phyloP scores from a whole-genome alignment of 495 filamentous ascomycete genomes.

The Penicillium manginii region DNA sequence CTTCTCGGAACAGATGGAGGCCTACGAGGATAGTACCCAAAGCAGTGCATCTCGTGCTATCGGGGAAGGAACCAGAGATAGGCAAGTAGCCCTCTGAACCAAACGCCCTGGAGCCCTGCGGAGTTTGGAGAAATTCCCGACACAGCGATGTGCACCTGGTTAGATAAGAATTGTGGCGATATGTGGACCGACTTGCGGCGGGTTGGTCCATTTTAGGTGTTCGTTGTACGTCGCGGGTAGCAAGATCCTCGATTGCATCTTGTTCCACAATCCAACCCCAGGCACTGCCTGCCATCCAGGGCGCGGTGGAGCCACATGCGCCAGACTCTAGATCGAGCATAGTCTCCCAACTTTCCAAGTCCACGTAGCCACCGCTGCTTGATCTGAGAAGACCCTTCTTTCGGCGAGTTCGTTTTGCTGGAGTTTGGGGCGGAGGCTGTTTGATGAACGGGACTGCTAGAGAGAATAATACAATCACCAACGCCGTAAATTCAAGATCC shows the following conservation, averaged over 20 bases:
- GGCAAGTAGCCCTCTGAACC: slow-evolving; percentile 64
- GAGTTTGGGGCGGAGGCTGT: slow-evolving; percentile 32
- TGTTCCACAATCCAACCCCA: slow-evolving; percentile 78
- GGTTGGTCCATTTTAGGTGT: slow-evolving; percentile 26
- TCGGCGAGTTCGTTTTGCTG: slow-evolving; percentile 45
- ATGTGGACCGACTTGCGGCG: slow-evolving; percentile 45
- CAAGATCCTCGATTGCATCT: slow-evolving; percentile 46
- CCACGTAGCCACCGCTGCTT: slow-evolving; percentile 60
- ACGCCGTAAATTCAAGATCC: slow-evolving; percentile 77
- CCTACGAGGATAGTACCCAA: slow-evolving; percentile 72
- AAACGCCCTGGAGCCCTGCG: slow-evolving; percentile 51
- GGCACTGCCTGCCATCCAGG: slow-evolving; percentile 67
- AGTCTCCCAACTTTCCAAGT: slow-evolving; percentile 64
- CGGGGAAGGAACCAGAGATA: slow-evolving; percentile 56
- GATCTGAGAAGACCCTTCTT: slow-evolving; percentile 60
- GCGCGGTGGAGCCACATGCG: slow-evolving; percentile 57
- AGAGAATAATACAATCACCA: slow-evolving; percentile 71
- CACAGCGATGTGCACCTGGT: slow-evolving; percentile 47
- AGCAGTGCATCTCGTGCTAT: slow-evolving; percentile 58
- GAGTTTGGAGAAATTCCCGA: slow-evolving; percentile 62
- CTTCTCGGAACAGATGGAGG: slow-evolving; percentile 84
- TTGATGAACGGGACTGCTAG: slow-evolving; percentile 58
- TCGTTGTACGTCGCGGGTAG: slow-evolving; percentile 23
- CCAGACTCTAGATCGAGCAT: slow-evolving; percentile 61
- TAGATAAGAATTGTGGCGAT: slow-evolving; percentile 47